Evolutionary conservation across 2,329 filamentous ascomycete genomes (phyloP).

Genomic region (Amauroascus verrucosus): DNA sequence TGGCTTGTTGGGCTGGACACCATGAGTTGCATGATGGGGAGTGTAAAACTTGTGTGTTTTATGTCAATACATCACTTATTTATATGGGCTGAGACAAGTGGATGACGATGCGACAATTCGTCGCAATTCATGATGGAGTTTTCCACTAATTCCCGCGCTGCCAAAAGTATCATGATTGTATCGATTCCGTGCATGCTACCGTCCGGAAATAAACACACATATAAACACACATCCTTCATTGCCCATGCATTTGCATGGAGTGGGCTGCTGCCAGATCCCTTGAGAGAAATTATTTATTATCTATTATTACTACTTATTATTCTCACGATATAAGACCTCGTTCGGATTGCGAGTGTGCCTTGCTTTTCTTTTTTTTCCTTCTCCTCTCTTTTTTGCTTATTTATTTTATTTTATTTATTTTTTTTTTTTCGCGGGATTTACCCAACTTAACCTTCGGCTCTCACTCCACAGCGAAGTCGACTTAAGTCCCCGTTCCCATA

Average conservation of each 20-base stretch:
- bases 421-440: slow-evolving; percentile 5
- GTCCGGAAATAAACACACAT: not conserved
- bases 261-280: not conserved
- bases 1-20: not conserved
- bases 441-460: not conserved
- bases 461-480: no score
- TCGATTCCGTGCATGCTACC: slow-evolving; percentile 2
- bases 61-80: no score
- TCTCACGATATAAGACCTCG: not conserved
- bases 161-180: slow-evolving; percentile 5
- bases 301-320: not conserved
- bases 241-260: not conserved
- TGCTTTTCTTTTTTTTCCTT: slow-evolving; percentile 11
- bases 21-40: slow-evolving; percentile 1
- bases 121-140: not conserved
- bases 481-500: not conserved
- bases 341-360: slow-evolving; percentile 10
- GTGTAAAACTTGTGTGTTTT: not conserved
- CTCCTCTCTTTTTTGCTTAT: slow-evolving; percentile 2
- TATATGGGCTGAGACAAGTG: not conserved
- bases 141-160: not conserved
- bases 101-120: not conserved
- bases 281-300: not conserved
- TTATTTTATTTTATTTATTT: not conserved
- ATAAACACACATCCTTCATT: not conserved